Evolutionary conservation across 2,329 filamentous ascomycete species (phyloP), one percentile per base, ranked within the genome.

Genomic region (Trichophaea hybrida): DNA sequence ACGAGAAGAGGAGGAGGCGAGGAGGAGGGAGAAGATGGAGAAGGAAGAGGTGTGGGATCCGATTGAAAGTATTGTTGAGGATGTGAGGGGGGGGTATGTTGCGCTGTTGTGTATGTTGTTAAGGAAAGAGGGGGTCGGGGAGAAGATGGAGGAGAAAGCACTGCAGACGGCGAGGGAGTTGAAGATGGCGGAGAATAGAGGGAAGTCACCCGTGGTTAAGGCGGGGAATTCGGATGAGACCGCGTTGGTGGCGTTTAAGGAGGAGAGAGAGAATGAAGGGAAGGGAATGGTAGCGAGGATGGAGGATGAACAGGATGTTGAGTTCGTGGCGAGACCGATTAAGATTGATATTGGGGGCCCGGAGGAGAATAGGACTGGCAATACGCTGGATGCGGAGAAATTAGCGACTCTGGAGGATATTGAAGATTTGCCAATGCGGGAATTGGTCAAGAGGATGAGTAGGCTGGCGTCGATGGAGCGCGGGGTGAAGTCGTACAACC

Each of bases 11-110:
- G 52, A 59, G 46, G 51, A 57, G 43, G 57, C 15, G 38, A 57
- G 40, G 24, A 48, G 24, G 15, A 37, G 46, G 10, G 24, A 35
- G 8, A 56, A 59, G 46, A 24, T 13, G 5, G 60, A 60, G 48
- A 57, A 60, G 31, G 58, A 58, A 32, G 60, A 62, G 35, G 38
- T 57, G 24, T 60, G 58, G 60, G 46, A 49, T 89, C 58, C 58
- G 34, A 60, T 58, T 33, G 55, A 61, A 12, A 32, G 54, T 13
- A 58, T 61, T 24, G 54, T 61, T 15, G 55, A 58, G 12, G 59
- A 58, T 13, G 34, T 24, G 12, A 58, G 59, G 10, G 49, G 38
- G 6, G 55, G 55, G 51, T 61, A 61, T 49, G 54, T 61, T n/a
- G 59, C 59, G 4, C 46, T 61, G n/a, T 48, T 61, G 15, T 48